These are phyloP conservation scores for Thelonectria discophora DNA, from an alignment of 2,329 filamentous ascomycete species.

Conservation along the genomic window DNA sequence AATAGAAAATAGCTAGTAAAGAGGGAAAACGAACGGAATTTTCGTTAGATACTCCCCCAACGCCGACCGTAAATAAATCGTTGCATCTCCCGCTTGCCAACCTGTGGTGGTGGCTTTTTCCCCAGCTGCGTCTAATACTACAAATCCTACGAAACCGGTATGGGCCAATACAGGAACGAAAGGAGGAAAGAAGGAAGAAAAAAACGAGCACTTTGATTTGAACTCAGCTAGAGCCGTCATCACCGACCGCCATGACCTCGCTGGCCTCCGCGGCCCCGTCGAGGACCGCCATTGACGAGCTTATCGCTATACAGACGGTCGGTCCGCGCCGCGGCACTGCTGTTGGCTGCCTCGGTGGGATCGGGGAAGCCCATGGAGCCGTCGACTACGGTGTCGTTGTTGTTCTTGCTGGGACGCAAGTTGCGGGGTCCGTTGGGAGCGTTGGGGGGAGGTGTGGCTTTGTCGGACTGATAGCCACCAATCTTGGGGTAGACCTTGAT, in stretches of 20 bases:
- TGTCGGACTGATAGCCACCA: slow-evolving; percentile 50
- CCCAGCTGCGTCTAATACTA: neutral
- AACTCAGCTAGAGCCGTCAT: slow-evolving; percentile 2
- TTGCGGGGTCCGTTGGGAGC: slow-evolving; percentile 45
- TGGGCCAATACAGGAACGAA: neutral
- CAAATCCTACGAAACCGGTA: neutral
- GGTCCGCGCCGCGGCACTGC: slow-evolving; percentile 37
- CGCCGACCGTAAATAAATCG: slow-evolving; percentile 21
- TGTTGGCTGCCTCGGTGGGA: slow-evolving; percentile 47
- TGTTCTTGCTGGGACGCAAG: slow-evolving; percentile 35
- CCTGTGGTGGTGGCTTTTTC: neutral
- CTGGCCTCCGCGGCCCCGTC: slow-evolving; percentile 42
- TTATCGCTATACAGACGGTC: slow-evolving; percentile 63
- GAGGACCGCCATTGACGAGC: slow-evolving; percentile 44
- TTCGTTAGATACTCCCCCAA: slow-evolving; percentile 24
- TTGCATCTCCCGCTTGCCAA: neutral
- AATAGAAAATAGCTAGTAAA: neutral
- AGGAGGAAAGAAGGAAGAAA: too few species aligned
- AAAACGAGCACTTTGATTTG: neutral
- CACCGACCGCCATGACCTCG: slow-evolving; percentile 37
- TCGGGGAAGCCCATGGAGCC: slow-evolving; percentile 65
- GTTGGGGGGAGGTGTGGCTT: slow-evolving; percentile 43
- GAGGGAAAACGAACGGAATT: neutral
- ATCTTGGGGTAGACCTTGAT: slow-evolving; percentile 78
- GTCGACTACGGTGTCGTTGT: slow-evolving; percentile 58